Evolutionary conservation across 768 basidiomycete genomes (phyloP), one percentile per base, ranked within the genome.

Genomic region (Tulasnella sp.): DNA sequence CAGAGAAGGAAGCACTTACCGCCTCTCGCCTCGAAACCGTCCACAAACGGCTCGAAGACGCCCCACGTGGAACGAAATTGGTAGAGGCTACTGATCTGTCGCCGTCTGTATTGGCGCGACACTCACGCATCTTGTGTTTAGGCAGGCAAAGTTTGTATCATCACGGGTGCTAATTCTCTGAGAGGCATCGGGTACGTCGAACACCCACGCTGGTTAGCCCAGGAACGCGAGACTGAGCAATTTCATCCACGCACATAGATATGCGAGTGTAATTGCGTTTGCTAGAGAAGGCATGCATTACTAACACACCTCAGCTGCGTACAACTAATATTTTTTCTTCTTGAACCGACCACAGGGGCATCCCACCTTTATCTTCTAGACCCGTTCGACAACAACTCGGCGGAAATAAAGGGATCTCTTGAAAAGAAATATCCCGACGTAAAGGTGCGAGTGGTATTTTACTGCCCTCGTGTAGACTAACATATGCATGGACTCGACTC

Each of bases 121-220:
- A 14, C 74, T 80, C n/a, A 76, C 9, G 39, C 9, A 1, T 56
- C n/a, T 36, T 18, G 18, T 2, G 27, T 36, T 3, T 21, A 75
- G 75, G 36, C 36, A 24, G 91, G 88, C 81, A 97, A 95, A 85
- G 93, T 96, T 38, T 94, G 92, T 82, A 88, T 97, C 78, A 89
- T 97, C 82, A 97, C 96, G 0, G 96, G 96, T 27, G 94, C 92
- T 40, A 92, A 93, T 38, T 96, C 94, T 31, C 83, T 93, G 81
- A 91, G 92, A 84, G 96, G 96, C 27, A 98, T 98, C 80, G 96
- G 96, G 92, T 96, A 48, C 19, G 44, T n/a, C n/a, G n/a, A n/a
- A n/a, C n/a, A n/a, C n/a, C n/a, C n/a, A n/a, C n/a, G n/a, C n/a
- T n/a, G n/a, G n/a, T n/a, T n/a, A n/a, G n/a, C n/a, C n/a, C n/a